A percentile compares a stretch with the other conserved stretches of the same genome.
Evolutionary conservation across 257 asterid species (phyloP).

Genomic region (Vinca minor): DNA sequence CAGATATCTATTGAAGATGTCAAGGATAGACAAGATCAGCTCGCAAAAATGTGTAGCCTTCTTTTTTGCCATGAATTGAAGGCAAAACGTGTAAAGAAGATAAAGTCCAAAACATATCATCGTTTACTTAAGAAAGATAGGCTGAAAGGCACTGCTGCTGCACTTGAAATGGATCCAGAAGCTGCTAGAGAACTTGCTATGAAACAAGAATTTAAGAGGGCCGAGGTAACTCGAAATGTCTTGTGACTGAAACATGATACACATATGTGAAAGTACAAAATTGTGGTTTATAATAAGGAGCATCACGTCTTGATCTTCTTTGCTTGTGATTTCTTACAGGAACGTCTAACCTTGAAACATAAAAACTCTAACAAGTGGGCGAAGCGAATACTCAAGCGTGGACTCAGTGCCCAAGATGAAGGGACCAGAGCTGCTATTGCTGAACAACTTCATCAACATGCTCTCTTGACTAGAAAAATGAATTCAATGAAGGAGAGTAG

Average conservation of each 20-base stretch:
- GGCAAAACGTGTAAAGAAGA: constrained; percentile 70
- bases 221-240: constrained; percentile 46
- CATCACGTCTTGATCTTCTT: not conserved
- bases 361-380: too few relatives aligned
- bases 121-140: constrained; percentile 66
- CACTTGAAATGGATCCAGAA: constrained; percentile 65
- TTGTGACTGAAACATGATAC: not conserved
- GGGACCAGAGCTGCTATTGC: too few relatives aligned
- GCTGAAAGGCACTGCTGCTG: constrained; percentile 41
- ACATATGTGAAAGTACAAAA: not conserved
- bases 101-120: constrained; percentile 84
- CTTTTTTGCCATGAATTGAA: constrained; percentile 81
- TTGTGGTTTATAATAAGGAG: not conserved
- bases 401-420: too few relatives aligned
- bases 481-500: too few relatives aligned
- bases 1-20: constrained; percentile 74
- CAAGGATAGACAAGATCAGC: constrained; percentile 48
- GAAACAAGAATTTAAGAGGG: constrained; percentile 75
- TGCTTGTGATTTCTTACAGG: constrained; percentile 39
- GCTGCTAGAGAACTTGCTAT: constrained; percentile 74
- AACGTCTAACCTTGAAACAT: too few relatives aligned
- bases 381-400: too few relatives aligned
- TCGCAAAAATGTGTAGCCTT: constrained; percentile 72
- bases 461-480: too few relatives aligned
- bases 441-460: too few relatives aligned